Base-by-base conservation (phyloP, 768 basidiomycete genomes). In the Termitomyces sp. region DNA sequence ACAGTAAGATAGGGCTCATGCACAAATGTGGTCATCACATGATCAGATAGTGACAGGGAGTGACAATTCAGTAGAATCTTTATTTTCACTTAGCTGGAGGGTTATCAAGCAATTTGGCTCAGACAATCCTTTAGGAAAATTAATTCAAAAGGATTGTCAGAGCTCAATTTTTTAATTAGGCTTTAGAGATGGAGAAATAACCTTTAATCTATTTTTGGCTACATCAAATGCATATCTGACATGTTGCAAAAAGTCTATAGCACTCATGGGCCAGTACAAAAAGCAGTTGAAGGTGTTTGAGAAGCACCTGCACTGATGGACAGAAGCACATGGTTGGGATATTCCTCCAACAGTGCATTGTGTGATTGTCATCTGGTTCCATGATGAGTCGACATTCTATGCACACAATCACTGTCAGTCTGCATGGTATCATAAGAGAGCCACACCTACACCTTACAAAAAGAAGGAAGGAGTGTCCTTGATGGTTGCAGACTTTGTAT, bases 401-500 rank as follows among this genome's bases (percentile, higher is more conserved):
- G 72, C 66, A 27, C 59, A 75, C 62, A 68, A 75, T 58, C 57
- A 65, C 0, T 43, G 59, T 0, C 59, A 63, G 14, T 40, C 56
- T 7, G 34, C 31, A 1, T 75, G 72, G 72, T 57, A 66, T 8
- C 59, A 70, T 35, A 59, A 66, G 17, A 21, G 29, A 25, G 59
- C 29, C 40, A 51, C 45, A 21, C 46, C 54, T 34, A 63, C 54
- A 6, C 74, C 69, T 7, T 58, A 69, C 23, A 47, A 49, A 17
- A 75, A 75, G 47, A 71, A 73, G 3, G 73, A 75, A 25, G 55
- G 72, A 0, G 57, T 50, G 0, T 73, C 71, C 5, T 54, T 71
- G 8, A 75, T 74, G 71, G 63, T 73, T 45, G 25, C 43, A 17
- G 17, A 45, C 7, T 45, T 29, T 45, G 9, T 45, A 0, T 29